Base-by-base conservation (phyloP, 2,329 filamentous ascomycete genomes). In the Cryphonectria naterciae region DNA sequence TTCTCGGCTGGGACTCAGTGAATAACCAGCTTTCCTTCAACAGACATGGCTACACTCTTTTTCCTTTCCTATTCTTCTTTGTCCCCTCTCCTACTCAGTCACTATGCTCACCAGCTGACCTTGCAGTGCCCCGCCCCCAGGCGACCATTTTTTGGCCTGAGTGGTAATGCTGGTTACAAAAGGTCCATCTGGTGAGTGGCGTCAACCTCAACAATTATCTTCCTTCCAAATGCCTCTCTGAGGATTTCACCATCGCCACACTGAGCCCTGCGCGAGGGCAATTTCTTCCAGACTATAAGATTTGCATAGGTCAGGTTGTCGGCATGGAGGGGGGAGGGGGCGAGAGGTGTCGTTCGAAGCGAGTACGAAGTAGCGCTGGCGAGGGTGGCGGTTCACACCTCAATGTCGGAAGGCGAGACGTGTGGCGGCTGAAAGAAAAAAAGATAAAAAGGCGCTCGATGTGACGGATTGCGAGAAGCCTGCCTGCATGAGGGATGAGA, bases 291-390 rank as follows among this genome's bases (percentile, higher is more conserved):
- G 8, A 39, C 37, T 39, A 76, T 28, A 81, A 83, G 70, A 71
- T 82, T 0, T 83, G 80, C 39, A 80, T 80, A 1, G 81, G 83
- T 65, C 77, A 74, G 0, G 77, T 82, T 25, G 75, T 83, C 13
- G 81, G 81, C 1, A 83, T 82, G 54, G 73, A 75, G n/a, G 46
- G 65, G 22, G 43, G 19, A 13, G 46, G 75, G 8, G 72, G 28
- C 28, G 3, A 32, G 28, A 77, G 35, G 71, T 76, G 17, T 65
- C n/a, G 49, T 66, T 37, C 0, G 77, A 80, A 8, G 81, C 79
- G 6, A 79, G 80, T 2, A 77, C 76, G 1, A 73, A 61, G 2
- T 10, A n/a, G 78, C 65, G 10, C 67, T 81, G 19, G 80, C 77
- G 1, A 75, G 76, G 2, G 75, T 80, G 65, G 70, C 76, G 2